phyloP scores from a whole-genome alignment of 2,329 filamentous ascomycete species.

The Colletotrichum simmondsii region DNA sequence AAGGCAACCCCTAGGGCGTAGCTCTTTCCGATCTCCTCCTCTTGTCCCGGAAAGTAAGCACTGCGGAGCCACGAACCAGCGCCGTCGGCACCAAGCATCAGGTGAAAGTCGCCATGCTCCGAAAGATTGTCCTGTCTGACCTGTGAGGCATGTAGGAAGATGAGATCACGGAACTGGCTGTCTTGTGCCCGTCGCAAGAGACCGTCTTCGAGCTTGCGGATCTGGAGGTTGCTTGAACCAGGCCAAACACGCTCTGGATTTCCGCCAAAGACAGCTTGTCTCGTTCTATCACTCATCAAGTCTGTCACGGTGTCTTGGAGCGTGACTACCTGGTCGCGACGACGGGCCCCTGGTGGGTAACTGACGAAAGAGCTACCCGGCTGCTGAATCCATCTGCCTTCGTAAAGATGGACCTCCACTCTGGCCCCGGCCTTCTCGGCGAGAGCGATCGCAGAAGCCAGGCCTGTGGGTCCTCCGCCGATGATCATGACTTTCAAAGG shows the following conservation, averaged over 20 bases:
- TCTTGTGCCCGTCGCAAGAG: slow-evolving; percentile 46
- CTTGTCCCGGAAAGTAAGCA: slow-evolving; percentile 45
- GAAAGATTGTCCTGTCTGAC: slow-evolving; percentile 42
- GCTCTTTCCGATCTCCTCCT: slow-evolving; percentile 45
- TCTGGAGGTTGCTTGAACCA: slow-evolving; percentile 48
- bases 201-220: slow-evolving; percentile 49
- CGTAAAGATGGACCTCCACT: slow-evolving; percentile 48
- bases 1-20: slow-evolving; percentile 48
- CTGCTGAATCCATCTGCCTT: slow-evolving; percentile 44
- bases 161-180: slow-evolving; percentile 42
- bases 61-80: slow-evolving; percentile 47
- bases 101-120: slow-evolving; percentile 46
- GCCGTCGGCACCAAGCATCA: slow-evolving; percentile 47
- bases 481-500: slow-evolving; percentile 38
- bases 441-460: slow-evolving; percentile 45
- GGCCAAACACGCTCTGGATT: slow-evolving; percentile 48
- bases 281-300: slow-evolving; percentile 41
- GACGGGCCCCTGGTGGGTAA: slow-evolving; percentile 42
- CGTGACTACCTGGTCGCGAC: slow-evolving; percentile 49
- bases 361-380: slow-evolving; percentile 35
- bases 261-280: slow-evolving; percentile 44
- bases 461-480: slow-evolving; percentile 38
- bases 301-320: slow-evolving; percentile 47
- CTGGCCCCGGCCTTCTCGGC: slow-evolving; percentile 45
- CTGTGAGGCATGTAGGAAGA: slow-evolving; percentile 45